Evolutionary conservation across 176 grass and related monocot genomes (phyloP).

Genomic region (Avena atlantica): DNA sequence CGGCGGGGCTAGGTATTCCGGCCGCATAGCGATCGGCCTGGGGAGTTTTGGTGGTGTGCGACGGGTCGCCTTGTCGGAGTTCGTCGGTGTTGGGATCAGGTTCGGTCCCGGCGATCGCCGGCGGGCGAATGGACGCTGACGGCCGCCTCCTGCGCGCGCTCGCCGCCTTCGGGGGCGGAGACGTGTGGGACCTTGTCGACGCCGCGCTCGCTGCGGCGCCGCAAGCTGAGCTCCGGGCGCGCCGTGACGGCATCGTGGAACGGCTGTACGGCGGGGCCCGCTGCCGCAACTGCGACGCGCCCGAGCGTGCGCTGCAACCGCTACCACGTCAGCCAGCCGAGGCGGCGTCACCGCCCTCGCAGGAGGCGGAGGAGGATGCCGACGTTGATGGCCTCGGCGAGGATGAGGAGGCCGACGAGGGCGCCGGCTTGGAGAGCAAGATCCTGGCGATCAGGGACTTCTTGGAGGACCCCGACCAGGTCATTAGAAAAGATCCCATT

Average conservation of each 20-base stretch:
- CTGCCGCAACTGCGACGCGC: slow-evolving; percentile 57
- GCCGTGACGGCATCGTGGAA: slow-evolving; percentile 79
- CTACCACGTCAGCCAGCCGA: background rate
- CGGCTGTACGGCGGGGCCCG: slow-evolving; percentile 52
- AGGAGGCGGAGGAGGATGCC: slow-evolving; percentile 32
- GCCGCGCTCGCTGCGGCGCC: slow-evolving; percentile 59
- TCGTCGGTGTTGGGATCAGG: slow-evolving; percentile 1
- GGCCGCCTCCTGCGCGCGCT: slow-evolving; percentile 63
- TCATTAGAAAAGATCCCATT: slow-evolving; percentile 45
- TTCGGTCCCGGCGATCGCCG: slow-evolving; percentile 19
- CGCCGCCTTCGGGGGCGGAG: slow-evolving; percentile 45
- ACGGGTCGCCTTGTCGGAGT: slow-evolving; percentile 14
- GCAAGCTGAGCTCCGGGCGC: slow-evolving; percentile 63
- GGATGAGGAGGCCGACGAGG: slow-evolving; percentile 3
- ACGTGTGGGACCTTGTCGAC: slow-evolving; percentile 80
- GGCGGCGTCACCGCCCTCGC: slow-evolving; percentile 22
- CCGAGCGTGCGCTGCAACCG: background rate
- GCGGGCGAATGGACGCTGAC: slow-evolving; percentile 51
- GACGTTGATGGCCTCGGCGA: slow-evolving; percentile 39
- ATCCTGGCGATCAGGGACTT: slow-evolving; percentile 77
- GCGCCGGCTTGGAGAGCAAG: slow-evolving; percentile 50
- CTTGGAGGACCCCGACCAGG: slow-evolving; percentile 77
- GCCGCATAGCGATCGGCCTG: background rate
- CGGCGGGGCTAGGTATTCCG: slow-evolving; percentile 24
- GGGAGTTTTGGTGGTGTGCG: background rate